Percentiles rank a stretch among this genome's conserved stretches.
Evolutionary conservation across 2,329 filamentous ascomycete genomes (phyloP).

Genomic region (Diplocarpon rosae): DNA sequence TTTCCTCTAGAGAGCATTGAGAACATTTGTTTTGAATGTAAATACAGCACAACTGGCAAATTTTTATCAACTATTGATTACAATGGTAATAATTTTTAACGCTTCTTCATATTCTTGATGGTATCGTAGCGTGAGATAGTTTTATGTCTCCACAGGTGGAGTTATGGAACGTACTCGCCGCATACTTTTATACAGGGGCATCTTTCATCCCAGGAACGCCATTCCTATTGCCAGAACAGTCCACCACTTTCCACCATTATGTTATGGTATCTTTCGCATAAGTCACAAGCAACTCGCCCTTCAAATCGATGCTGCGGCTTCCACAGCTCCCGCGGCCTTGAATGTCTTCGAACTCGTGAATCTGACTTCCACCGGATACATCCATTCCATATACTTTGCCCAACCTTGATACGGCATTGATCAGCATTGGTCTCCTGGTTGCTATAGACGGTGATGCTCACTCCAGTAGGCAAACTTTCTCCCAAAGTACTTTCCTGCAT

Average conservation of each 20-base stretch:
- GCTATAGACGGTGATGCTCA: conserved; percentile 36
- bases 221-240: conserved; percentile 4
- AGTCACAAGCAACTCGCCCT: background rate
- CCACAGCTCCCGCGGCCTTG: conserved; percentile 50
- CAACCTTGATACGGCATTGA: conserved; percentile 48
- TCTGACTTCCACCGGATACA: conserved; percentile 67
- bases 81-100: no score
- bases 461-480: conserved; percentile 95
- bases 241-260: background rate
- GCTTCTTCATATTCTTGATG: no score
- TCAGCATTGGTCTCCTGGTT: conserved; percentile 4
- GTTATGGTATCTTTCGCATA: conserved; percentile 8
- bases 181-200: background rate
- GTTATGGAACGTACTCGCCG: background rate
- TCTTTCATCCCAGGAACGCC: conserved; percentile 8
- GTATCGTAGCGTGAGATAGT: no score
- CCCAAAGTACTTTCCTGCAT: conserved; percentile 88
- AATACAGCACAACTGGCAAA: no score
- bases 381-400: conserved; percentile 91
- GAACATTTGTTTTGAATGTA: no score
- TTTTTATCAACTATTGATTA: no score
- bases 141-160: no score
- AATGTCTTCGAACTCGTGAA: conserved; percentile 53
- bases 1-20: no score
- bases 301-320: conserved; percentile 36